Base-by-base conservation (phyloP, 2,329 filamentous ascomycete species). In the Trichoderma asperellum region DNA sequence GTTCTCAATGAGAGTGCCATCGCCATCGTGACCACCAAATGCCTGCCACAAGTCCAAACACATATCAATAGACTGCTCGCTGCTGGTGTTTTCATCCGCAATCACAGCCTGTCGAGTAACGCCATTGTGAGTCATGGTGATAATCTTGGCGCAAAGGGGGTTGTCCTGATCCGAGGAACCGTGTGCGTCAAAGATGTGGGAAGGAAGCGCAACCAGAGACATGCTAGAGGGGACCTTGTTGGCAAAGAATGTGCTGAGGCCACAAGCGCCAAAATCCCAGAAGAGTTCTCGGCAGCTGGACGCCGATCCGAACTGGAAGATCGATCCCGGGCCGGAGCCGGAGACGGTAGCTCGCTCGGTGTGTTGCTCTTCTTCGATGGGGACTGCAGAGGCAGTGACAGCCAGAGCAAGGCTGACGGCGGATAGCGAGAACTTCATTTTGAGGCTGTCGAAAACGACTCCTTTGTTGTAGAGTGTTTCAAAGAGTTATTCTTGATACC, bases 21-120 rank as follows among this genome's bases (percentile, higher is more conserved):
- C 70, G 18, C 32, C 32, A 18, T 70, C 68, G 27, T 58, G 61
- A 24, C 68, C 68, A 18, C 70, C 70, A 12, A 71, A 71, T 0
- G 68, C 62, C 62, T 70, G 47, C 70, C 70, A 71, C 62, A 70
- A 12, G 27, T 70, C 68, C 34, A 71, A 37, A 35, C 61, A 67
- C 70, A 71, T 71, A 10, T 71, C 70, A 7, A 71, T 71, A 34
- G 70, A 71, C 53, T 70, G 61, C 57, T 71, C 70, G 52, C 21
- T 35, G 55, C 70, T 63, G 21, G 66, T 62, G 57, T 71, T 71
- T 37, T 62, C 37, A 32, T 71, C 70, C 7, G 70, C 61, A 56
- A 71, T 40, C 12, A 70, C 63, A 21, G 70, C 70, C 61, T 68
- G 61, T 16, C 58, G 47, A 21, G 70, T 68, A 16, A 71, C 68